These are phyloP conservation scores for Fraxinus cuspidata DNA, from an alignment of 257 asterid species.

Conservation along the genomic window DNA sequence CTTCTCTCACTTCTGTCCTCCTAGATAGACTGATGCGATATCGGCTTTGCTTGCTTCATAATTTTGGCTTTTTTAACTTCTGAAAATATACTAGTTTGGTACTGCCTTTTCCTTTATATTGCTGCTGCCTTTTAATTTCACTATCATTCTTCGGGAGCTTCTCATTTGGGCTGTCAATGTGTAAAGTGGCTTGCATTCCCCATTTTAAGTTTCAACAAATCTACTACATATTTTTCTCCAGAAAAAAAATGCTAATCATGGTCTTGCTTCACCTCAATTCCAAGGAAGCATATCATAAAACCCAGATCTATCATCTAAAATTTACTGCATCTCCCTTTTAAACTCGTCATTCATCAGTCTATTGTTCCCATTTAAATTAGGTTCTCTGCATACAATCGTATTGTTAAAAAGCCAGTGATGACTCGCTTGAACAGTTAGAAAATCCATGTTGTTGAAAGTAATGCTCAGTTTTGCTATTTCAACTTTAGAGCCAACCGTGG, in stretches of 20 bases:
- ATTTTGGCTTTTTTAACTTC: not conserved
- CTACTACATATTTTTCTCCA: not conserved
- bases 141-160: not conserved
- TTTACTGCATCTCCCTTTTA: not conserved
- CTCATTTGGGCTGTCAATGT: not conserved
- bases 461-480: not conserved
- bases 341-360: not conserved
- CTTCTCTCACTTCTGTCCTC: not conserved
- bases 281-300: not conserved
- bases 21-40: not conserved
- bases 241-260: not conserved
- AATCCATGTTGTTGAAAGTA: not conserved
- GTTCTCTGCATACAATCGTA: not conserved
- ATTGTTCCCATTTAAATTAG: not conserved
- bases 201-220: not conserved
- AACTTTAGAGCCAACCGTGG: not conserved
- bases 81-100: not conserved
- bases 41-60: not conserved
- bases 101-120: not conserved
- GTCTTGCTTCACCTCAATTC: not conserved
- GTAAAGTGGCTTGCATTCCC: not conserved
- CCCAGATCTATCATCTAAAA: not conserved
- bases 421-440: not conserved
- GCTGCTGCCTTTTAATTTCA: not conserved
- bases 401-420: not conserved